phyloP scores from a whole-genome alignment of 345 rosid species.

The Cardiospermum halicacabum region DNA sequence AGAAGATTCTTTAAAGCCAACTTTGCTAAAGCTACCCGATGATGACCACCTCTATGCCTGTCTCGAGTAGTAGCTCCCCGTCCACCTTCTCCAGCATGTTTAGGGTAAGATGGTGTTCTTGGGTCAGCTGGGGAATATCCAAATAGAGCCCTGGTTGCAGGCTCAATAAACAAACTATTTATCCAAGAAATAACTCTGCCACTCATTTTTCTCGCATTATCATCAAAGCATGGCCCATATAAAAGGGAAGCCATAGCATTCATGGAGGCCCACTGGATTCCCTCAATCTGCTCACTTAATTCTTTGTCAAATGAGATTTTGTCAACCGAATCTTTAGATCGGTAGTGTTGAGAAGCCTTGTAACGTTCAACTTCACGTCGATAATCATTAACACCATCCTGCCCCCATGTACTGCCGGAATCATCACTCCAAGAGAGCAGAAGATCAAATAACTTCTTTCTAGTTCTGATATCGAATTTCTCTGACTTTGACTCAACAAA shows the following conservation, averaged over 20 bases:
- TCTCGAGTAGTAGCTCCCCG: constrained; percentile 86
- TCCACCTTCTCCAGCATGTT: constrained; percentile 73
- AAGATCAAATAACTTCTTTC: constrained; percentile 85
- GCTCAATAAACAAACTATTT: constrained; percentile 92
- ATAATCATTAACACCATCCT: constrained; percentile 77
- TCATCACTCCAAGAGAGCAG: constrained; percentile 95
- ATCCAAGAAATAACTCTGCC: constrained; percentile 97
- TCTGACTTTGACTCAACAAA: constrained; percentile 91
- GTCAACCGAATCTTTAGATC: constrained; percentile 92
- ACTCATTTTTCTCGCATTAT: constrained; percentile 97
- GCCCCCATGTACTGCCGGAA: constrained; percentile 77
- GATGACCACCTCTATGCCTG: constrained; percentile 81
- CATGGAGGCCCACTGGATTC: constrained; percentile 96
- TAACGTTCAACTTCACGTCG: constrained; percentile 98
- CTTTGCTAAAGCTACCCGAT: constrained; percentile 87
- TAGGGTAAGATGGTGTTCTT: constrained; percentile 89
- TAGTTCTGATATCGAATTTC: constrained; percentile 78
- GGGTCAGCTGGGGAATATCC: constrained; percentile 96
- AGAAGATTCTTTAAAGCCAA: constrained; percentile 96
- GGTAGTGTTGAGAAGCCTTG: constrained; percentile 81
- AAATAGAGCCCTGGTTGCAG: constrained; percentile 90
- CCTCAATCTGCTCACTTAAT: constrained; percentile 84
- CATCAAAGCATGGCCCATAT: constrained; percentile 97
- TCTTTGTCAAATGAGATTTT: constrained; percentile 93
- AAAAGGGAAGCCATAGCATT: constrained; percentile 96